Conservation (phyloP, 192 early-diverging fungal genomes). For the Gamsiella multidivaricata region DNA sequence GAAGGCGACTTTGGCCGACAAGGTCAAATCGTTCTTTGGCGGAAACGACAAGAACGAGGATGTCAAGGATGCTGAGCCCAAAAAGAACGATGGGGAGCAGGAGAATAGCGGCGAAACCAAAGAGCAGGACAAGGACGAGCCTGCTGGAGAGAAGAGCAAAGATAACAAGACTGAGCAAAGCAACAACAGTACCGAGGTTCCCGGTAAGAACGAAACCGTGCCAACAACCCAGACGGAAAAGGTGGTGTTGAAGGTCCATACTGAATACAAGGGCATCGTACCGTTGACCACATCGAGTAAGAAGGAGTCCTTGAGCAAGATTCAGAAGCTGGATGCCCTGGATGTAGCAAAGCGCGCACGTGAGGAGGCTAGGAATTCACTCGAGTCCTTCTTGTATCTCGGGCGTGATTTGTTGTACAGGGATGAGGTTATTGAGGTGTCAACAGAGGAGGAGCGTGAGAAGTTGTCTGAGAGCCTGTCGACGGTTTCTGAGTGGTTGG, state of each 20-base stretch:
- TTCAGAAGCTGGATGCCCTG: constrained; percentile 61
- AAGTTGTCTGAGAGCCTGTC: constrained; percentile 66
- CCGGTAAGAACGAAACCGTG: constrained; percentile 48
- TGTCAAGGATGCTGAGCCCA: constrained; percentile 51
- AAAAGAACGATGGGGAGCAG: constrained; percentile 39
- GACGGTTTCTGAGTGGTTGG: constrained; percentile 85
- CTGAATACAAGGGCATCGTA: constrained; percentile 64
- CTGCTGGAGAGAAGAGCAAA: constrained; percentile 7
- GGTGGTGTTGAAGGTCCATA: constrained; percentile 68
- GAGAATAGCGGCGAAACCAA: constrained; percentile 26
- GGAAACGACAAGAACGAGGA: constrained; percentile 59
- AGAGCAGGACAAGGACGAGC: constrained; percentile 12
- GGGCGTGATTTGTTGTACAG: constrained; percentile 85
- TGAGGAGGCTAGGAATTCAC: constrained; percentile 87
- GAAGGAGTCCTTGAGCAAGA: constrained; percentile 49
- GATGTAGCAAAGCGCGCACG: constrained; percentile 77
- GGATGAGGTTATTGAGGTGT: constrained; percentile 74
- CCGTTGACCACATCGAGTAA: constrained; percentile 61
- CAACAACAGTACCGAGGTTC: constrained; percentile 24
- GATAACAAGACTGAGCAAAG: constrained; percentile 43
- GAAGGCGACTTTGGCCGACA: constrained; percentile 56
- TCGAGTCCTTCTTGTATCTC: constrained; percentile 93
- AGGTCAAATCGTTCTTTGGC: constrained; percentile 75
- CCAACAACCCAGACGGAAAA: constrained; percentile 58
- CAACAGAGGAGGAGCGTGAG: constrained; percentile 78